Evolutionary conservation across 2,329 filamentous ascomycete genomes (phyloP).

Genomic region (Neonectria faginata): DNA sequence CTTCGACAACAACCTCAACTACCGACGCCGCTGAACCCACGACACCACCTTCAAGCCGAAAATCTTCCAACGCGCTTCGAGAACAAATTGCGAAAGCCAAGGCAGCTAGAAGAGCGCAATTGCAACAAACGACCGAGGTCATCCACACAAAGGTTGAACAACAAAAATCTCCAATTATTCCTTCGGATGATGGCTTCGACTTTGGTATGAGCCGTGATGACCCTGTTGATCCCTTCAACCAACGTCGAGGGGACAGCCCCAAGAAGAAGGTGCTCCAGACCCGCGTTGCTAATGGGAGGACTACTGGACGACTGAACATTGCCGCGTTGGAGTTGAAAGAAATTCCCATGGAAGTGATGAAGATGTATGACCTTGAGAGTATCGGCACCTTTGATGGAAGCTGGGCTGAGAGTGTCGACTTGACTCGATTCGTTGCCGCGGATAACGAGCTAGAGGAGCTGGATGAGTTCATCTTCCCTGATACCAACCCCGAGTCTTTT

Average conservation of each 20-base stretch:
- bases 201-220: slow-evolving; percentile 68
- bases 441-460: slow-evolving; percentile 88
- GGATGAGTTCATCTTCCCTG: slow-evolving; percentile 82
- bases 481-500: slow-evolving; percentile 68
- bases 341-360: slow-evolving; percentile 84
- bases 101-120: slow-evolving; percentile 75
- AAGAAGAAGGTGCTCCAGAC: slow-evolving; percentile 77
- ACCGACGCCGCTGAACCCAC: slow-evolving; percentile 31
- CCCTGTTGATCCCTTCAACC: slow-evolving; percentile 77
- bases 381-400: slow-evolving; percentile 72
- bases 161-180: slow-evolving; percentile 54
- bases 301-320: slow-evolving; percentile 87
- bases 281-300: slow-evolving; percentile 78
- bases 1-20: slow-evolving; percentile 33
- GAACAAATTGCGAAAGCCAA: slow-evolving; percentile 95
- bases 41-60: slow-evolving; percentile 55
- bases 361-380: slow-evolving; percentile 87
- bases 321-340: slow-evolving; percentile 82
- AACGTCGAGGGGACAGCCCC: slow-evolving; percentile 66
- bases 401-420: slow-evolving; percentile 93
- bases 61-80: slow-evolving; percentile 83
- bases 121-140: slow-evolving; percentile 49
- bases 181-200: slow-evolving; percentile 57
- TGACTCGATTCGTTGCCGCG: slow-evolving; percentile 85
- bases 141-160: slow-evolving; percentile 13